Evolutionary conservation across 2,329 filamentous ascomycete genomes (phyloP).

Genomic region (Fusarium setosum): DNA sequence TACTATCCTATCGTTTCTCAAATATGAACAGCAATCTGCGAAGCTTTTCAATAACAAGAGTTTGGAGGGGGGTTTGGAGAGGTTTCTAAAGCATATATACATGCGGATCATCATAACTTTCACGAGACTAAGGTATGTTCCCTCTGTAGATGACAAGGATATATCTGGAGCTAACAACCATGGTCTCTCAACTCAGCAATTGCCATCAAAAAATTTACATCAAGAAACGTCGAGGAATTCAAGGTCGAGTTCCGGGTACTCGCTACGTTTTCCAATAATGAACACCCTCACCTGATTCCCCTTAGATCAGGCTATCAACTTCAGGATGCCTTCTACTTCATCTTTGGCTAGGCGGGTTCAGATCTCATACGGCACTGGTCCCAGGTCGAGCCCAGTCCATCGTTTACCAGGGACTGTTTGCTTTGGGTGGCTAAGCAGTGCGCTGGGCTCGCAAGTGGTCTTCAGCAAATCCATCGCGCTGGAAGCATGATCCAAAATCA

Average conservation of each 20-base stretch:
- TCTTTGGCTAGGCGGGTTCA: constrained; percentile 13
- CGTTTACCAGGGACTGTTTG: neutral
- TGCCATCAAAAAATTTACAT: constrained; percentile 1
- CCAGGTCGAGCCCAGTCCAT: neutral
- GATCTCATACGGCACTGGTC: neutral
- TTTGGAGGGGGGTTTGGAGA: constrained; percentile 5
- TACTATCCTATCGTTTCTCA: neutral
- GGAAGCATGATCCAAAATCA: neutral
- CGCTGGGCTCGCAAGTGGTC: neutral
- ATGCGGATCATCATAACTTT: constrained; percentile 1
- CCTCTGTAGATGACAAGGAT: too few relatives aligned
- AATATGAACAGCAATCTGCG: neutral
- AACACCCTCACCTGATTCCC: neutral
- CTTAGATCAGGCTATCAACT: neutral
- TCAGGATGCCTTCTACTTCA: constrained; percentile 3
- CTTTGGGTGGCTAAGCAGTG: constrained; percentile 5
- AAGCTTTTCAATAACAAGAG: neutral
- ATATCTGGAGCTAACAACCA: neutral
- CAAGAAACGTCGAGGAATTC: neutral
- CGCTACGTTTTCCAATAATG: neutral
- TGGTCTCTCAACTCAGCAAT: neutral
- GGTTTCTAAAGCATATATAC: constrained; percentile 5
- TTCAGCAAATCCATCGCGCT: constrained; percentile 6
- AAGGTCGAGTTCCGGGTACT: constrained; percentile 11
- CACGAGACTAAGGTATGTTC: neutral